These are phyloP conservation scores for Kuraishia molischiana DNA, from an alignment of 805 yeast species.

Conservation along the genomic window DNA sequence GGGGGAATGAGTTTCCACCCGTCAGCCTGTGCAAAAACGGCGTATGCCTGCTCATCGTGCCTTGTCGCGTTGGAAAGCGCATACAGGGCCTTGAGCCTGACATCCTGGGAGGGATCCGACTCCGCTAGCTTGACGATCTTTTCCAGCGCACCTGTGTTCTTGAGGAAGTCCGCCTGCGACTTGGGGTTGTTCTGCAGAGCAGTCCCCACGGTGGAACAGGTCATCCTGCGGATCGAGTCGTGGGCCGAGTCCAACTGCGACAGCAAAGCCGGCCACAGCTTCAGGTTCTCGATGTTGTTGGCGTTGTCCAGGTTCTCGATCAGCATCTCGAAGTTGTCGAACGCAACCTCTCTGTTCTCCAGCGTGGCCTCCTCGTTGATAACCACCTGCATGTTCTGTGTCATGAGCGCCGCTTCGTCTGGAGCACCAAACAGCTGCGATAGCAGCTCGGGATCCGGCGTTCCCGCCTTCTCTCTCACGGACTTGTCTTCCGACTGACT, in stretches of 20 bases:
- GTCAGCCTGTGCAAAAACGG: slow-evolving; percentile 37
- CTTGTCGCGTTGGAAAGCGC: slow-evolving; percentile 70
- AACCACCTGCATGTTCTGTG: slow-evolving; percentile 56
- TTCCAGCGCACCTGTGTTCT: slow-evolving; percentile 37
- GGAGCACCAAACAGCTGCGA: slow-evolving; percentile 72
- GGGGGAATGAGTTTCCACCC: slow-evolving; percentile 55
- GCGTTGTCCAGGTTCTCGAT: slow-evolving; percentile 94
- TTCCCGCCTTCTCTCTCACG: slow-evolving; percentile 51
- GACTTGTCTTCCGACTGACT: slow-evolving; percentile 65
- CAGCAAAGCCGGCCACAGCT: slow-evolving; percentile 72
- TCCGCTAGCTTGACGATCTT: slow-evolving; percentile 33
- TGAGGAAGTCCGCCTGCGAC: slow-evolving; percentile 58
- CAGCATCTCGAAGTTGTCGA: slow-evolving; percentile 88
- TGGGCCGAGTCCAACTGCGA: slow-evolving; percentile 34
- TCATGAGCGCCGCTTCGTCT: slow-evolving; percentile 88
- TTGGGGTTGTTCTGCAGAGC: slow-evolving; percentile 87
- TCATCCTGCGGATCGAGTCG: slow-evolving; percentile 38
- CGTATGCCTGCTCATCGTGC: slow-evolving; percentile 50
- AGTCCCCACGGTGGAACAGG: slow-evolving; percentile 74
- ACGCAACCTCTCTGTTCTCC: slow-evolving; percentile 63
- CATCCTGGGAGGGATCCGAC: slow-evolving; percentile 15
- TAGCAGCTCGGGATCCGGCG: slow-evolving; percentile 71
- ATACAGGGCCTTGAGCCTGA: slow-evolving; percentile 58
- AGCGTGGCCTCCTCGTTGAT: slow-evolving; percentile 44
- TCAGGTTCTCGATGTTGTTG: slow-evolving; percentile 75